Conservation (phyloP, 768 basidiomycete genomes). For the Suillus tomentosus region DNA sequence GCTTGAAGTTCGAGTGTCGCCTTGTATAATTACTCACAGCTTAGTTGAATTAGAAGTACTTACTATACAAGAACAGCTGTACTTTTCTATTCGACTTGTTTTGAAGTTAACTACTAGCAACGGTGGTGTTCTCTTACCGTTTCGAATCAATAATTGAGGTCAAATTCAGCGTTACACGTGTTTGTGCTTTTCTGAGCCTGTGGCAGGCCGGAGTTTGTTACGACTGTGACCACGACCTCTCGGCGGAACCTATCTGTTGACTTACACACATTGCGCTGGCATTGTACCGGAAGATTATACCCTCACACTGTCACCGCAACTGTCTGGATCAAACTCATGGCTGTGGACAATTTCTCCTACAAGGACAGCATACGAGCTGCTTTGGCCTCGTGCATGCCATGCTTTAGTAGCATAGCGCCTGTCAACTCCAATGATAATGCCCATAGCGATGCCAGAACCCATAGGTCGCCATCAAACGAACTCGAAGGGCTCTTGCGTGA, state of each 20-base stretch:
- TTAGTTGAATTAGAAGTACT: constrained; percentile 4
- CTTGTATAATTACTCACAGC: constrained; percentile 9
- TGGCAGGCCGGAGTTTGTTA: background rate
- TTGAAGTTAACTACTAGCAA: background rate
- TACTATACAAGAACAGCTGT: constrained; percentile 3
- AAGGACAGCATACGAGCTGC: constrained; percentile 61
- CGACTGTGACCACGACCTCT: background rate
- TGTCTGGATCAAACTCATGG: background rate
- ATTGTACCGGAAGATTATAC: background rate
- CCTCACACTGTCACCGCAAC: constrained; percentile 1
- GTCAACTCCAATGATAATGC: constrained; percentile 18
- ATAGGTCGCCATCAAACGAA: constrained; percentile 34
- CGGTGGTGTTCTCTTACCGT: background rate
- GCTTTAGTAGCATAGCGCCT: constrained; percentile 41
- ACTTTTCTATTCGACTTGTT: background rate
- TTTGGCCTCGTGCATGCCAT: constrained; percentile 60
- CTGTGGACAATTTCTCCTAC: constrained; percentile 59
- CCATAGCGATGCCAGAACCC: constrained; percentile 32
- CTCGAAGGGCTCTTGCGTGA: constrained; percentile 54
- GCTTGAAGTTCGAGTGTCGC: background rate
- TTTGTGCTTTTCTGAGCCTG: background rate
- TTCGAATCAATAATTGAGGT: background rate
- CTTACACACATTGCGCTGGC: background rate
- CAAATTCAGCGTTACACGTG: background rate
- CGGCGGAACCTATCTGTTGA: background rate